Base-by-base conservation (phyloP, 2,329 filamentous ascomycete genomes). In the Botrytis hyacinthi region DNA sequence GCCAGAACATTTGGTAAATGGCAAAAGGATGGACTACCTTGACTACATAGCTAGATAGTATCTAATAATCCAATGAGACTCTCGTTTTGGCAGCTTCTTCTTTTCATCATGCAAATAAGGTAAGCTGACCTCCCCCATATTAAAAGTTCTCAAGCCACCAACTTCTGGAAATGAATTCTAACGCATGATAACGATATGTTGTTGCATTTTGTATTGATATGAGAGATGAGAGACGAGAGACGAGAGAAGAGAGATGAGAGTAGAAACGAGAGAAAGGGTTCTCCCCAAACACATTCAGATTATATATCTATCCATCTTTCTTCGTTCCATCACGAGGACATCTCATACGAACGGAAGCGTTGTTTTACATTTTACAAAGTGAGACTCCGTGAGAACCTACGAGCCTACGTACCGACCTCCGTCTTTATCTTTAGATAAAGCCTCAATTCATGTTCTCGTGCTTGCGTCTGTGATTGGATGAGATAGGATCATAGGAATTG, bases 321-420 rank as follows among this genome's bases (percentile, higher is more conserved):
- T 72, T 67, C 70, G 46, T 67, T 57, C 32, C 22, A 66, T 72
- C 70, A 66, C 46, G n/a, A 51, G 70, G 60, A 57, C 70, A 71
- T 66, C 46, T 32, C 70, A 70, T 46, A 48, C 37, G 37, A 46
- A 65, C 61, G 51, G 37, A 26, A 32, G 57, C 37, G 8, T 32
- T 7, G 51, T 57, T 57, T 32, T 57, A 32, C 51, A 18, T 18
- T 18, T 9, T 9, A 7, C 51, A 0, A 8, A 57, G 51, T 57
- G 51, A 57, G 51, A 57, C 51, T 57, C 12, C 14, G 26, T n/a
- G 26, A 54, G 26, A 2, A 40, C 37, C 37, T 8, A 57, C 51
- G 26, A 12, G 9, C 37, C 37, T 8, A 57, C 51, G 51, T 57
- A 18, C 51, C 26, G 26, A 18, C 44, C 42, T 48, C 42, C 42